Evolutionary conservation across 352 stramenopile genomes (phyloP).

Genomic region (Phytophthora citrophthora): DNA sequence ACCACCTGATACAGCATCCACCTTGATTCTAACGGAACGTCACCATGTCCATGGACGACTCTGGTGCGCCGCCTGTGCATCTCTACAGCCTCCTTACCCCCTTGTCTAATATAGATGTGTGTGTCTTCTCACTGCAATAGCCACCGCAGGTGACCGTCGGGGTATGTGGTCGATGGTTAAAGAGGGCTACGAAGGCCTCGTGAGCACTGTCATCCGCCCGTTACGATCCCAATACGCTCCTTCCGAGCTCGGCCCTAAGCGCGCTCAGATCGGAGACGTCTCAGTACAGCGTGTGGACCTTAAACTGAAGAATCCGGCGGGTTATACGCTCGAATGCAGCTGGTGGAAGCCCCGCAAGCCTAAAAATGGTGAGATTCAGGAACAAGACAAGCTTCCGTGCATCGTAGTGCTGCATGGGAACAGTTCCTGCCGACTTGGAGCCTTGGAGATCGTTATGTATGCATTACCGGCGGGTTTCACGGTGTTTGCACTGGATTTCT

Average conservation of each 20-base stretch:
- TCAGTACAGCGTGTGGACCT: slow-evolving; percentile 74
- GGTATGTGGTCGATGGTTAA: slow-evolving; percentile 86
- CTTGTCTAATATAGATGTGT: slow-evolving; percentile 14
- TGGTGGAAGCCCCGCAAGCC: slow-evolving; percentile 77
- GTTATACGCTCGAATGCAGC: slow-evolving; percentile 84
- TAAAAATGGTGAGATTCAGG: slow-evolving; percentile 1
- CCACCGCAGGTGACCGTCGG: slow-evolving; percentile 55
- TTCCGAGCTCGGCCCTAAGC: slow-evolving; percentile 71
- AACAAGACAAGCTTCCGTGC: slow-evolving; percentile 60
- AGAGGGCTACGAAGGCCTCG: slow-evolving; percentile 82
- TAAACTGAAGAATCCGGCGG: slow-evolving; percentile 75
- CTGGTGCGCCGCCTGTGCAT: slow-evolving; percentile 21
- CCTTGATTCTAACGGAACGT: slow-evolving; percentile 4
- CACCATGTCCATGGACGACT: slow-evolving; percentile 56
- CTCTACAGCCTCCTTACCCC: background rate
- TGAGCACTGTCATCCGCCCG: slow-evolving; percentile 83
- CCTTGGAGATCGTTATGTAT: slow-evolving; percentile 80
- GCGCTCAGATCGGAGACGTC: slow-evolving; percentile 57
- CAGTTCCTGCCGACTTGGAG: slow-evolving; percentile 78
- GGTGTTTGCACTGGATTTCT: slow-evolving; percentile 85
- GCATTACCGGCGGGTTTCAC: slow-evolving; percentile 80
- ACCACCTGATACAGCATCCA: slow-evolving; percentile 28
- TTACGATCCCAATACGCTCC: slow-evolving; percentile 64
- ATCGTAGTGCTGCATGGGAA: slow-evolving; percentile 88
- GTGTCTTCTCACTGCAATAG: slow-evolving; percentile 19